These are phyloP conservation scores for Colletotrichum caudatum DNA, from an alignment of 2,329 filamentous ascomycete genomes.

Conservation along the genomic window DNA sequence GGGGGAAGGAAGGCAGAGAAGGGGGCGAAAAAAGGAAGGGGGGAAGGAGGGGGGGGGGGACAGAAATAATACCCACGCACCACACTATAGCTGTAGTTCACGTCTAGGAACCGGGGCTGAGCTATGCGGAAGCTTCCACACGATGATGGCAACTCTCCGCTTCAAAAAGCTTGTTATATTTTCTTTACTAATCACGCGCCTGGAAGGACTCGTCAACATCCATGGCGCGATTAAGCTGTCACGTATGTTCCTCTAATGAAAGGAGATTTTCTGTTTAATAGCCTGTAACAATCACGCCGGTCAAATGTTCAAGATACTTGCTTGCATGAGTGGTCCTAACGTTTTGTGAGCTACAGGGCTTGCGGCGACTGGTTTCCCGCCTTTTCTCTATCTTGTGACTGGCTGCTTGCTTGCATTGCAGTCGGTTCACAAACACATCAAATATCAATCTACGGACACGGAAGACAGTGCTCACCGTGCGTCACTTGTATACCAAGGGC, in stretches of 20 bases:
- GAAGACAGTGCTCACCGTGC: not conserved
- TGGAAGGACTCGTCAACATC: not conserved
- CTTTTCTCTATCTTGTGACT: not conserved
- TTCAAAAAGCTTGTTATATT: not conserved
- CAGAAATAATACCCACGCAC: slow-evolving; percentile 30
- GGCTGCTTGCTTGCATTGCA: not conserved
- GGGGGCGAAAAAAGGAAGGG: too few species aligned
- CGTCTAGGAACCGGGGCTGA: not conserved
- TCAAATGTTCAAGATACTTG: not conserved
- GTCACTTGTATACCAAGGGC: not conserved
- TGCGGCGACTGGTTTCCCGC: not conserved
- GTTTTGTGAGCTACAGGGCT: not conserved
- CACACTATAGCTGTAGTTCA: not conserved
- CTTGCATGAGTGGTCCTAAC: not conserved
- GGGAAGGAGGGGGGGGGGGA: too few species aligned
- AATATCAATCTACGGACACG: too few species aligned
- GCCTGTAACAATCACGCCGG: not conserved
- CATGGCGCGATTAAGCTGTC: too few species aligned
- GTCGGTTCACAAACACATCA: not conserved
- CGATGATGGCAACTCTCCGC: not conserved
- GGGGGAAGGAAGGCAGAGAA: not conserved
- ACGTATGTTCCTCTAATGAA: not conserved
- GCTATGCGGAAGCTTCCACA: not conserved
- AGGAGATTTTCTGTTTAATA: not conserved
- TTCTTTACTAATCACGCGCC: not conserved